Evolutionary conservation across 768 basidiomycete genomes (phyloP).

Genomic region (Lepiota subincarnata): DNA sequence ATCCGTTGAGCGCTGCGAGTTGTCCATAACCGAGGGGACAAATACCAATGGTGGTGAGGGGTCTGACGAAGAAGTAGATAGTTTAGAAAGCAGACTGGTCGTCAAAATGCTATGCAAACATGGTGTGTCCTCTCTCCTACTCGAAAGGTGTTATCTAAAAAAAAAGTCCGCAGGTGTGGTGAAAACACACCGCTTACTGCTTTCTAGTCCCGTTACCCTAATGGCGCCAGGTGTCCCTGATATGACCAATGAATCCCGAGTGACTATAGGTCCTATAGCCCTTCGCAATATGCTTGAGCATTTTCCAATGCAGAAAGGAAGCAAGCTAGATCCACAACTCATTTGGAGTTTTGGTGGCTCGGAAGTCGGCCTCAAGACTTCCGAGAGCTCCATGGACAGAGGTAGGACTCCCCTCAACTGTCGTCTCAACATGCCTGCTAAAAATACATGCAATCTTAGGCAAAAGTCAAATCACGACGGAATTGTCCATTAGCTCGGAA

Average conservation of each 20-base stretch:
- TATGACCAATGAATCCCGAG: slow-evolving; percentile 50
- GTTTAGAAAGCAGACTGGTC: slow-evolving; percentile 67
- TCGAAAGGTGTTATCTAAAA: neutral
- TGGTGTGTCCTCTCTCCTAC: slow-evolving; percentile 39
- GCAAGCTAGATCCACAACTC: slow-evolving; percentile 71
- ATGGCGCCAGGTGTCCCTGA: slow-evolving; percentile 67
- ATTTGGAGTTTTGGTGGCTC: slow-evolving; percentile 73
- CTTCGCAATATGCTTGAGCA: slow-evolving; percentile 80
- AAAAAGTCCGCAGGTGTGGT: slow-evolving; percentile 56
- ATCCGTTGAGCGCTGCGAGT: slow-evolving; percentile 70
- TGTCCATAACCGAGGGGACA: slow-evolving; percentile 58
- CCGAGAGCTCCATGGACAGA: slow-evolving; percentile 65
- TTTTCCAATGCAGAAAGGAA: slow-evolving; percentile 61
- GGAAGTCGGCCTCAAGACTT: slow-evolving; percentile 66
- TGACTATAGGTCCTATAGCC: slow-evolving; percentile 69
- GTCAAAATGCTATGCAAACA: slow-evolving; percentile 81
- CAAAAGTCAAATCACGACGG: slow-evolving; percentile 64
- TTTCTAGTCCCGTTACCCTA: slow-evolving; percentile 54
- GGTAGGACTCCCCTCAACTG: slow-evolving; percentile 32
- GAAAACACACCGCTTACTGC: slow-evolving; percentile 73
- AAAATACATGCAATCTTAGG: slow-evolving; percentile 30
- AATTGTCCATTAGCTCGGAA: slow-evolving; percentile 69
- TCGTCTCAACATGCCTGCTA: neutral
- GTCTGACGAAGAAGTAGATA: slow-evolving; percentile 47
- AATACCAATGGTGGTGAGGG: slow-evolving; percentile 26